Conservation (phyloP, 805 yeast species). For the Nakazawaea peltata region DNA sequence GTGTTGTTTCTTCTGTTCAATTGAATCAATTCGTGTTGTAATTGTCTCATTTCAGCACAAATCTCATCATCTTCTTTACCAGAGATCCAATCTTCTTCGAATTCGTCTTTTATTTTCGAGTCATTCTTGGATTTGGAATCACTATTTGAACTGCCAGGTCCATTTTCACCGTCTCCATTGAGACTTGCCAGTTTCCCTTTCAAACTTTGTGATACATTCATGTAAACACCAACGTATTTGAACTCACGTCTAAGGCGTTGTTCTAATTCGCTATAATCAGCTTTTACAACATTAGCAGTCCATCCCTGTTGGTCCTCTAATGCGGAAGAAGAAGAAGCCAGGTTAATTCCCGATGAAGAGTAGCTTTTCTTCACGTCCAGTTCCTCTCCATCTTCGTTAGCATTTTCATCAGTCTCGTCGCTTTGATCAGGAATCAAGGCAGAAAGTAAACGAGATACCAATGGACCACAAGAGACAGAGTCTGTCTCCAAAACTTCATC, state of each 20-base stretch:
- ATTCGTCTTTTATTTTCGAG: conserved; percentile 14
- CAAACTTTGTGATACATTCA: conserved; percentile 42
- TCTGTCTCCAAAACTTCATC: conserved; percentile 66
- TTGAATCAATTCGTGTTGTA: conserved; percentile 61
- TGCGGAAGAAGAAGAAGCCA: conserved; percentile 16
- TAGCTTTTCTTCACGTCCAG: conserved; percentile 13
- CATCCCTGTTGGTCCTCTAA: conserved; percentile 36
- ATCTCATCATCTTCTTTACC: conserved; percentile 92
- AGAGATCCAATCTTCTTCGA: conserved; percentile 63
- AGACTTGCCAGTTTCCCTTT: conserved; percentile 22
- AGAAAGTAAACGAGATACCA: conserved; percentile 73
- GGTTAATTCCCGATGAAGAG: conserved; percentile 12
- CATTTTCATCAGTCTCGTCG: conserved; percentile 8
- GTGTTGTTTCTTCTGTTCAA: conserved; percentile 57
- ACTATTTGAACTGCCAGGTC: conserved; percentile 3
- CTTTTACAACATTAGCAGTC: conserved; percentile 35
- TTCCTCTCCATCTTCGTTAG: conserved; percentile 13
- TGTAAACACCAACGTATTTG: conserved; percentile 82
- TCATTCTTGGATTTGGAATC: conserved; percentile 13
- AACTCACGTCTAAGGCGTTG: conserved; percentile 83
- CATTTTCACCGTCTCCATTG: conserved; percentile 12
- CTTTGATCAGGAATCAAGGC: conserved; percentile 56
- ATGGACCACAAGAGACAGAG: conserved; percentile 82
- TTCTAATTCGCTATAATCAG: conserved; percentile 76
- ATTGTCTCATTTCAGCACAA: conserved; percentile 67